phyloP scores from a whole-genome alignment of 331 rosid species.

The Saraca asoca region DNA sequence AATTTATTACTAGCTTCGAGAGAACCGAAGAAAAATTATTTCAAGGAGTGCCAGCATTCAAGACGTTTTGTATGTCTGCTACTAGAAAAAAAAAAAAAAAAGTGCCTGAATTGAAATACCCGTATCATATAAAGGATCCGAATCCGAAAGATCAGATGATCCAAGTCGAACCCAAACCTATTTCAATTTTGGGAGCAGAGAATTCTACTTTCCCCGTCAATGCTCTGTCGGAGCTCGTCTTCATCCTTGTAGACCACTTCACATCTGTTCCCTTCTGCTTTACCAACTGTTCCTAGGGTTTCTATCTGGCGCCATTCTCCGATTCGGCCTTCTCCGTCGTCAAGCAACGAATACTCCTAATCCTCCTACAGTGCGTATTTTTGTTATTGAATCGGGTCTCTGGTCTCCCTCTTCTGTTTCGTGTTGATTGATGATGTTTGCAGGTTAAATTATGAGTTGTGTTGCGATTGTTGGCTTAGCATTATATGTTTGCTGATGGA shows the following conservation, averaged over 20 bases:
- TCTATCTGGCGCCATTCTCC: neutral
- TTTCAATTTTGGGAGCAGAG: neutral
- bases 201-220: neutral
- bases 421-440: neutral
- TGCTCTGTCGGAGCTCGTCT: constrained; percentile 16
- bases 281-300: constrained; percentile 40
- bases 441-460: neutral
- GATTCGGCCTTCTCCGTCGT: neutral
- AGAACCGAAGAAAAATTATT: too few species aligned
- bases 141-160: too few species aligned
- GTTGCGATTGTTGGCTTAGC: neutral
- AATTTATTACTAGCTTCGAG: too few species aligned
- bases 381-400: neutral
- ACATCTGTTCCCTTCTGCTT: neutral
- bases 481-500: neutral
- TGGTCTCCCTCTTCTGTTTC: constrained; percentile 2
- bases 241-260: constrained; percentile 32
- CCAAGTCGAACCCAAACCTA: too few species aligned
- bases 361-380: constrained; percentile 22
- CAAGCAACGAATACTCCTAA: neutral
- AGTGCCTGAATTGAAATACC: too few species aligned
- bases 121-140: too few species aligned
- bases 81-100: too few species aligned
- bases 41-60: too few species aligned
- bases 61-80: too few species aligned